Percentiles rank a stretch among this genome's conserved stretches.
These are phyloP conservation scores for Kwoniella botswanensis DNA, from an alignment of 768 basidiomycete species.

Conservation along the genomic window DNA sequence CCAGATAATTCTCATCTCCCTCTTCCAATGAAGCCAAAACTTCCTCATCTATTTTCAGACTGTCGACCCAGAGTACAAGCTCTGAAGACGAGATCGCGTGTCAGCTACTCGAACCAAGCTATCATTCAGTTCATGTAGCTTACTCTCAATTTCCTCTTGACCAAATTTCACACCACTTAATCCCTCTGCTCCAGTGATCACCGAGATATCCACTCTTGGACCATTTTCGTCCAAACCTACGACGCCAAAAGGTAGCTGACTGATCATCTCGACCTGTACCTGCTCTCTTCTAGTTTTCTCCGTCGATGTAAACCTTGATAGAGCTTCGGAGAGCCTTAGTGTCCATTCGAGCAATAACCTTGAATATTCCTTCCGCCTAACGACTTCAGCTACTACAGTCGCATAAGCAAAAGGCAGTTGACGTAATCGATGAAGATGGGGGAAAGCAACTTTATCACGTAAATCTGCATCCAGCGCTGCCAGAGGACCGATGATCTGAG, in stretches of 20 bases:
- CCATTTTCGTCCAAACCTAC: slow-evolving; percentile 78
- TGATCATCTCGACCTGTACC: slow-evolving; percentile 82
- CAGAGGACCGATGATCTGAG: slow-evolving; percentile 72
- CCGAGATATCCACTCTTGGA: slow-evolving; percentile 78
- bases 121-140: slow-evolving; percentile 33
- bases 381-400: slow-evolving; percentile 86
- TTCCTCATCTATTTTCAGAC: slow-evolving; percentile 37
- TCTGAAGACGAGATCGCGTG: slow-evolving; percentile 28
- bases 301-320: slow-evolving; percentile 78
- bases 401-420: slow-evolving; percentile 91
- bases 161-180: slow-evolving; percentile 68
- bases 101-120: not conserved
- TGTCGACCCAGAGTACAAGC: slow-evolving; percentile 38
- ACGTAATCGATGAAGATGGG: slow-evolving; percentile 87
- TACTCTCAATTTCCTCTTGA: slow-evolving; percentile 73
- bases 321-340: slow-evolving; percentile 77
- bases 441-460: slow-evolving; percentile 70
- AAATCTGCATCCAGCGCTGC: slow-evolving; percentile 72
- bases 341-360: slow-evolving; percentile 81
- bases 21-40: slow-evolving; percentile 34
- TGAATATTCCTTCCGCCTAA: slow-evolving; percentile 89
- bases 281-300: slow-evolving; percentile 83
- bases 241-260: slow-evolving; percentile 84
- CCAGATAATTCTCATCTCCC: slow-evolving; percentile 62
- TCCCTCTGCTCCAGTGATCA: slow-evolving; percentile 68